Conservation (phyloP, 345 rosid species). For the Reutealis trisperma region DNA sequence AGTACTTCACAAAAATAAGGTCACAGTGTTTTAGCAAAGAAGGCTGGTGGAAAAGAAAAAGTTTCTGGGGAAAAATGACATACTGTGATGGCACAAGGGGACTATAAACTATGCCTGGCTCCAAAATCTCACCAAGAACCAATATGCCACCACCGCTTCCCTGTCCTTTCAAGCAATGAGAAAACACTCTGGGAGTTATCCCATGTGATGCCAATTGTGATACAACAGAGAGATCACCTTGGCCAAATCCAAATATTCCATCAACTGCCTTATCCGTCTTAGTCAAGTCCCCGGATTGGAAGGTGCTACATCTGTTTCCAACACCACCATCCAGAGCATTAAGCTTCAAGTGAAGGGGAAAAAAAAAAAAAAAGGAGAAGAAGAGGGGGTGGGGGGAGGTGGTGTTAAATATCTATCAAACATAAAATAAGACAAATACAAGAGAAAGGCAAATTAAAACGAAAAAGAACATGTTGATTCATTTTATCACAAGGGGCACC, state of each 20-base stretch:
- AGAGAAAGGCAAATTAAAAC: neutral
- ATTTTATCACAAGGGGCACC: neutral
- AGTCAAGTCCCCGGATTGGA: conserved; percentile 34
- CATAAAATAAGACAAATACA: neutral
- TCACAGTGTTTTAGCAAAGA: neutral
- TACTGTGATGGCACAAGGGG: conserved; percentile 40
- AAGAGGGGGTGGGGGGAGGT: too few relatives aligned
- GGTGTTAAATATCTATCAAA: too few relatives aligned
- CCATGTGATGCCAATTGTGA: conserved; percentile 33
- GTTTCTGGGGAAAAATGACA: conserved; percentile 3
- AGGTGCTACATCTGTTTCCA: conserved; percentile 42
- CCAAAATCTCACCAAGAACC: conserved; percentile 42
- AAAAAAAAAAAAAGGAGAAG: neutral
- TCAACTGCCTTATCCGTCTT: conserved; percentile 36
- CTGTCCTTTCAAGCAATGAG: conserved; percentile 40
- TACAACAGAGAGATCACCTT: conserved; percentile 33
- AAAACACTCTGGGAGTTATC: conserved; percentile 33
- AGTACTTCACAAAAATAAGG: neutral
- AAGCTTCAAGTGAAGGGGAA: conserved; percentile 18
- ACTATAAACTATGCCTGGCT: conserved; percentile 37
- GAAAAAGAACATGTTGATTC: neutral
- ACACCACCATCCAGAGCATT: conserved; percentile 16
- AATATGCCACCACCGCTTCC: conserved; percentile 37
- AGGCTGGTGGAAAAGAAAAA: neutral
- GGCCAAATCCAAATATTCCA: conserved; percentile 43